phyloP scores from a whole-genome alignment of 225 moss, liverwort and hornwort genomes.

The Rhytidiadelphus loreus region DNA sequence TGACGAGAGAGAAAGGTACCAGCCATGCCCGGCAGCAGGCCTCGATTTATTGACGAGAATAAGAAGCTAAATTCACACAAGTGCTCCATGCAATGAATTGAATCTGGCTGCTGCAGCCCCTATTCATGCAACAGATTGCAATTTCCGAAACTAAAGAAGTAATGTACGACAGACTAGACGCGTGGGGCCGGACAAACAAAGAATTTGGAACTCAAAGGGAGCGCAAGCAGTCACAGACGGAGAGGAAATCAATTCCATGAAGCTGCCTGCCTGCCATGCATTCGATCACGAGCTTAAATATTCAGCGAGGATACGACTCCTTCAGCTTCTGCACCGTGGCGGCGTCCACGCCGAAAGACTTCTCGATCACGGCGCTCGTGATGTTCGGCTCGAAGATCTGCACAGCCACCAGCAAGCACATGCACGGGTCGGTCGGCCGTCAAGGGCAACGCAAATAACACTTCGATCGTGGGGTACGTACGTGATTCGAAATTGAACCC shows the following conservation, averaged over 20 bases:
- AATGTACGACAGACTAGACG: neutral
- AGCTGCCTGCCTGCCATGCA: neutral
- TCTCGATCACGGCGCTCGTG: neutral
- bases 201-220: neutral
- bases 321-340: neutral
- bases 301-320: neutral
- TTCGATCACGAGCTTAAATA: too few species aligned
- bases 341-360: neutral
- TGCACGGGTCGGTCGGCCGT: too few species aligned
- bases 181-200: neutral
- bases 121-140: neutral
- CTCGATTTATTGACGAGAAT: neutral
- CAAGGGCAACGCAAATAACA: too few species aligned
- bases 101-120: neutral
- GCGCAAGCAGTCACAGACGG: neutral
- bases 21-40: too few species aligned
- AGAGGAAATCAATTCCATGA: neutral
- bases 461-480: too few species aligned
- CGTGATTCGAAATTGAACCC: too few species aligned
- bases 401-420: too few species aligned
- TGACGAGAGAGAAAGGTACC: too few species aligned
- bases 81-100: neutral
- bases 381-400: too few species aligned
- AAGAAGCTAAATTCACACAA: neutral
- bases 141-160: neutral